These are phyloP conservation scores for Purpureocillium lavendulum DNA, from an alignment of 2,329 filamentous ascomycete genomes.

Conservation along the genomic window DNA sequence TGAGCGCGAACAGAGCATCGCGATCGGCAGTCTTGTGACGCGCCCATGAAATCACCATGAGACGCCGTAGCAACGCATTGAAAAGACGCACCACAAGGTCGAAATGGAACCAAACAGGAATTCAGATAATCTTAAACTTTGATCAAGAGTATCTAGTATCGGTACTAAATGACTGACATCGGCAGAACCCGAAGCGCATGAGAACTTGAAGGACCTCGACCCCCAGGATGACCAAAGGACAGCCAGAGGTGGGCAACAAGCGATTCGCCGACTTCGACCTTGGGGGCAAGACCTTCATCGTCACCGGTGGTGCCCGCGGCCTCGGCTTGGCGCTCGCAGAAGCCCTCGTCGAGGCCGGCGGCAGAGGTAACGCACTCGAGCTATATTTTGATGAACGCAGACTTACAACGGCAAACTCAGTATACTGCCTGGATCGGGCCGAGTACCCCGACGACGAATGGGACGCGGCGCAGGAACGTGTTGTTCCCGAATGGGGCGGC, in stretches of 20 bases:
- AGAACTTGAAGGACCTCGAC: too few relatives aligned
- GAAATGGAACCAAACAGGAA: neutral
- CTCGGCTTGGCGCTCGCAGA: conserved; percentile 68
- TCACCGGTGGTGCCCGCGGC: conserved; percentile 64
- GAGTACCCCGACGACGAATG: conserved; percentile 48
- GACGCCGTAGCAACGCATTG: neutral
- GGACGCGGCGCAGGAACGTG: conserved; percentile 34
- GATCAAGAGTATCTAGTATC: too few relatives aligned
- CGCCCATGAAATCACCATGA: too few relatives aligned
- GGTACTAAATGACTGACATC: too few relatives aligned
- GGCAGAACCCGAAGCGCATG: too few relatives aligned
- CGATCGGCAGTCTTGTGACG: too few relatives aligned
- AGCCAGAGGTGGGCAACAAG: conserved; percentile 21
- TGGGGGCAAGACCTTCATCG: conserved; percentile 56
- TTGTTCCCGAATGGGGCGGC: too few relatives aligned
- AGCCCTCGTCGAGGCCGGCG: conserved; percentile 66
- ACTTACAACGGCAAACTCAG: too few relatives aligned
- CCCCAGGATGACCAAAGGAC: too few relatives aligned
- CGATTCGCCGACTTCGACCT: conserved; percentile 60
- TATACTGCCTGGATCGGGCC: conserved; percentile 49
- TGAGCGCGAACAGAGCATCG: too few relatives aligned
- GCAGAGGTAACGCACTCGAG: conserved; percentile 39
- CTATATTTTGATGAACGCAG: too few relatives aligned
- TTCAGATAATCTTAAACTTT: neutral
- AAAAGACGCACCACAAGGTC: neutral